Evolutionary conservation across 306 rosid species (phyloP).

Genomic region (Prosopis cineraria): DNA sequence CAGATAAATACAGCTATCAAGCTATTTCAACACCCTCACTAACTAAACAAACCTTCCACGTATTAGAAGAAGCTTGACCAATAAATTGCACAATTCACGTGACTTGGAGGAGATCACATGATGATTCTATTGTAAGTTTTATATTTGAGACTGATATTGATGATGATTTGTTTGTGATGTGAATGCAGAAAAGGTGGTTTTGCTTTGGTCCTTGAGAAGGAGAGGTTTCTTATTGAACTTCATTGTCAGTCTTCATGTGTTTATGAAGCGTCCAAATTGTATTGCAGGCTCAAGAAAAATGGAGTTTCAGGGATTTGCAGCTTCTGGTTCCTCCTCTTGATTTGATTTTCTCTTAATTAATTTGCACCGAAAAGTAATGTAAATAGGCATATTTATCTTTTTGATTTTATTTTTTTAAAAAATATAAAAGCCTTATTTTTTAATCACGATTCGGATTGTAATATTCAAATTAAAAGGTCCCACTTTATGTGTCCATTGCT

Average conservation of each 20-base stretch:
- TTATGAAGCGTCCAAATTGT: background rate
- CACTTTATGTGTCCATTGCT: background rate
- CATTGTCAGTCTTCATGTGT: constrained; percentile 26
- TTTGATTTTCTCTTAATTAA: background rate
- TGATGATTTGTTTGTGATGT: background rate
- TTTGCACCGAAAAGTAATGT: background rate
- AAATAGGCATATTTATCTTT: background rate
- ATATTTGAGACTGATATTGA: background rate
- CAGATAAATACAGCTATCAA: too few species aligned
- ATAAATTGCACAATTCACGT: background rate
- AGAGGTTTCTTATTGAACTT: background rate
- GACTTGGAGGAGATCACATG: too few species aligned
- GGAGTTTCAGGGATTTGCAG: background rate
- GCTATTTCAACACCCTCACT: too few species aligned
- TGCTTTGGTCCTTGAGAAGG: constrained; percentile 48
- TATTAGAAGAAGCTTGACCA: background rate
- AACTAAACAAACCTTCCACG: too few species aligned
- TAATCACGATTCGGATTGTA: constrained; percentile 12
- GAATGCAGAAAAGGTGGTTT: constrained; percentile 69
- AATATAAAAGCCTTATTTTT: background rate
- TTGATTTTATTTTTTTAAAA: background rate
- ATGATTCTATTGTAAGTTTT: background rate
- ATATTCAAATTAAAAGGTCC: constrained; percentile 10
- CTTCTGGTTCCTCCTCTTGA: background rate
- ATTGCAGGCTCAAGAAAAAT: background rate